These are phyloP conservation scores for Taphrina wiesneri DNA, from an alignment of 1,139 yeast species.

Conservation along the genomic window DNA sequence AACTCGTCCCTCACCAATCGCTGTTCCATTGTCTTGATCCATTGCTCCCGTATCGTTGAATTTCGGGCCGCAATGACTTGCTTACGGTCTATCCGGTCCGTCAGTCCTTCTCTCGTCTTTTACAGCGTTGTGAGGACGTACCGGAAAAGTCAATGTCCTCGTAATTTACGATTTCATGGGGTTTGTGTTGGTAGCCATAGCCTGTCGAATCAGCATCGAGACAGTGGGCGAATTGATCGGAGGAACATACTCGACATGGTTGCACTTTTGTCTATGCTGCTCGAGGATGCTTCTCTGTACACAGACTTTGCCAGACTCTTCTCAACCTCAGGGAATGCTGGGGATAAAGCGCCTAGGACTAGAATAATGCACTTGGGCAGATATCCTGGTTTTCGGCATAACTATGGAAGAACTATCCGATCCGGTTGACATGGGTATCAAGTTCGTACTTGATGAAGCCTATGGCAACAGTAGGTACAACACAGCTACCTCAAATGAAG, in stretches of 20 bases:
- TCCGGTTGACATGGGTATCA: no score
- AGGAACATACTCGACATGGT: slow-evolving; percentile 15
- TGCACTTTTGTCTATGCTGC: background rate
- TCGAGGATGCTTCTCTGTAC: background rate
- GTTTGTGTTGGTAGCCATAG: slow-evolving; percentile 13
- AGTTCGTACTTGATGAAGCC: no score
- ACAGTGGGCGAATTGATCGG: no score
- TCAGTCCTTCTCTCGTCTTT: background rate
- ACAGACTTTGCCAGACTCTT: background rate
- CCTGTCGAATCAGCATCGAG: slow-evolving; percentile 2
- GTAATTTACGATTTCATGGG: slow-evolving; percentile 14
- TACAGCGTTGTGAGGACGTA: background rate
- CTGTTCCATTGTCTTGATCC: slow-evolving; percentile 38
- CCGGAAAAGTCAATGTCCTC: slow-evolving; percentile 27
- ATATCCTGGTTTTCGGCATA: background rate
- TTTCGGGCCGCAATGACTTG: slow-evolving; percentile 31
- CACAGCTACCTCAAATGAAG: background rate
- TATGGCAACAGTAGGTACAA: background rate
- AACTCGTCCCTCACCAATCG: slow-evolving; percentile 41
- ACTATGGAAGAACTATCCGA: background rate
- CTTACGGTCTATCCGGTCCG: slow-evolving; percentile 2
- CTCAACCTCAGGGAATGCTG: background rate
- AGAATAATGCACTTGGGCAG: background rate
- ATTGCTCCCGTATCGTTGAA: slow-evolving; percentile 31
- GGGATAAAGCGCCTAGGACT: background rate